These are phyloP conservation scores for Diaporthe vexans DNA, from an alignment of 2,329 filamentous ascomycete species.

Conservation along the genomic window DNA sequence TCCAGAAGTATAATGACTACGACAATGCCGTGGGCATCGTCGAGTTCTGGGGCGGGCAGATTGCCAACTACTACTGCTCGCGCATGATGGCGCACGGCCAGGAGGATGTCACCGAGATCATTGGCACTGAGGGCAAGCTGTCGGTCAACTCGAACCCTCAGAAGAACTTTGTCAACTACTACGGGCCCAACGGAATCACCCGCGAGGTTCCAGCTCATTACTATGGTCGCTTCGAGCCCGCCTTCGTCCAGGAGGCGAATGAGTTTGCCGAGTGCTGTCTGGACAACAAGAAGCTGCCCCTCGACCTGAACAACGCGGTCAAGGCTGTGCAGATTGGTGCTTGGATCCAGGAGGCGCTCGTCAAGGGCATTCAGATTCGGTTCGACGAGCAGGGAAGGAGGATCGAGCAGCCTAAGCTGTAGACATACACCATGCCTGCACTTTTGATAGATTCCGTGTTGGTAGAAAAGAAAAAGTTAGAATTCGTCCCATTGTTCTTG, in stretches of 20 bases:
- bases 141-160: slow-evolving; percentile 70
- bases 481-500: slow-evolving; percentile 18
- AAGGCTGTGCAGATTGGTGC: slow-evolving; percentile 37
- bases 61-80: slow-evolving; percentile 74
- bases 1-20: slow-evolving; percentile 69
- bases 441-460: neutral
- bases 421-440: neutral
- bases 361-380: slow-evolving; percentile 34
- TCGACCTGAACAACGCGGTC: slow-evolving; percentile 32
- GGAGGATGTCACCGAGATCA: slow-evolving; percentile 76
- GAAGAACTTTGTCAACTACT: slow-evolving; percentile 38
- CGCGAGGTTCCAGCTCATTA: slow-evolving; percentile 33
- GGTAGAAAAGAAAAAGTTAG: neutral
- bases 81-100: slow-evolving; percentile 79
- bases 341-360: slow-evolving; percentile 36
- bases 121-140: slow-evolving; percentile 76
- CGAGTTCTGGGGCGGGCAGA: slow-evolving; percentile 74
- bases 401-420: slow-evolving; percentile 27
- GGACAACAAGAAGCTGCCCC: slow-evolving; percentile 31
- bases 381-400: slow-evolving; percentile 39
- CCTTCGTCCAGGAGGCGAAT: slow-evolving; percentile 38
- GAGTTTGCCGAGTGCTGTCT: slow-evolving; percentile 38
- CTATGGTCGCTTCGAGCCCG: slow-evolving; percentile 33
- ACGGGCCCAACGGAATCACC: slow-evolving; percentile 19
- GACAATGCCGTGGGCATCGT: slow-evolving; percentile 76